Evolutionary conservation across 768 basidiomycete species (phyloP), one percentile per base, ranked within the genome.

Genomic region (Auriscalpium vulgare): DNA sequence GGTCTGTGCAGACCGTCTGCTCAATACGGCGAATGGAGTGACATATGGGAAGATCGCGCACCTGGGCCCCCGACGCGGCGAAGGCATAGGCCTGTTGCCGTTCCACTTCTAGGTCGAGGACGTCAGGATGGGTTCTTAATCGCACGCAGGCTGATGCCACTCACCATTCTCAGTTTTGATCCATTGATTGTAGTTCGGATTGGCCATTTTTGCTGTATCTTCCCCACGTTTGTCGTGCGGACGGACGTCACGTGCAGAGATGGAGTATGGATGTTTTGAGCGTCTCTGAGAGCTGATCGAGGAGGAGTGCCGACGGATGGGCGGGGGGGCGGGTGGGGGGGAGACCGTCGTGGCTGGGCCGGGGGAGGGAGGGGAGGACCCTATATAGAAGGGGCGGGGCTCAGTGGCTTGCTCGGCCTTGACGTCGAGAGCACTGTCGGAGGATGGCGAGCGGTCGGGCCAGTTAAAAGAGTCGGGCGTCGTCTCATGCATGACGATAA

Each of bases 381-480:
- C 78, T 62, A 74, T 70, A 77, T 82, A 78, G 76, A 80, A 75
- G 68, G 64, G 49, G 43, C 55, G 54, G 10, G 49, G 19, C n/a
- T 51, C 54, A 14, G 51, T 37, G 48, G 51, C 43, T 37, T 51
- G 57, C 51, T 54, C 61, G 19, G 56, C 45, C 45, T 54, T 56
- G 29, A 46, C 53, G 2, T 58, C 58, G 52, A 37, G 58, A 53
- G 51, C 37, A 34, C 66, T 61, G 62, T 63, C 60, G 65, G 65
- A 57, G 36, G 56, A 60, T 38, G 54, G 59, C 50, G 59, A 52
- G 49, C 60, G 59, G 35, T 52, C 51, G 21, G 57, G 61, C 71
- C 71, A 71, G 66, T 71, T 70, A 69, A 72, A 74, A 55, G 57
- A 54, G 48, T 61, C 43, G 17, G 53, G 37, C 50, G 56, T 40